phyloP scores from a whole-genome alignment of 2,329 filamentous ascomycete genomes.

The Arthroderma sp. region DNA sequence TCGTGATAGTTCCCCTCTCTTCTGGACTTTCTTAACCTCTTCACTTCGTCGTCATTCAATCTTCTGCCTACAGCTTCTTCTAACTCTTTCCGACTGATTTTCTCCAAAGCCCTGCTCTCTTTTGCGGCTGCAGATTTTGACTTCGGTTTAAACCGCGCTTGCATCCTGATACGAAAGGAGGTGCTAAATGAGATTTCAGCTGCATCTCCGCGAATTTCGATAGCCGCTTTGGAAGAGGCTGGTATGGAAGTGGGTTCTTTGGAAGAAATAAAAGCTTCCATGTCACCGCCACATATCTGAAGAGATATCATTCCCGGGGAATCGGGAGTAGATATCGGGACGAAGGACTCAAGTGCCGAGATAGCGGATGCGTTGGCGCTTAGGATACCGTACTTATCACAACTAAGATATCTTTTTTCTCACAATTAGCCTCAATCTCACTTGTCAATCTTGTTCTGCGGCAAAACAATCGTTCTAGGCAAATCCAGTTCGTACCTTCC shows the following conservation, averaged over 20 bases:
- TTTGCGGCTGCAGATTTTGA: conserved; percentile 55
- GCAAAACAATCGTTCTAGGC: background rate
- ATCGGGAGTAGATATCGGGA: conserved; percentile 49
- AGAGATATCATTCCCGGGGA: conserved; percentile 61
- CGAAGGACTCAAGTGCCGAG: conserved; percentile 70
- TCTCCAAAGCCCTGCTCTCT: conserved; percentile 71
- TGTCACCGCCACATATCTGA: conserved; percentile 47
- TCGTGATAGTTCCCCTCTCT: conserved; percentile 86
- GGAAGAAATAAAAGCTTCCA: conserved; percentile 57
- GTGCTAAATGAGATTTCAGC: conserved; percentile 56
- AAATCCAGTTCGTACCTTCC: conserved; percentile 47
- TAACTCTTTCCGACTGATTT: conserved; percentile 74
- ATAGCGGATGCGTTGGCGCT: conserved; percentile 70
- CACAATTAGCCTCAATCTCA: background rate
- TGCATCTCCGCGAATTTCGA: conserved; percentile 66
- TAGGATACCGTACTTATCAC: conserved; percentile 70
- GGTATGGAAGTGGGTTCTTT: conserved; percentile 39
- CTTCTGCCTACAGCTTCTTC: conserved; percentile 66
- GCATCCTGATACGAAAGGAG: conserved; percentile 75
- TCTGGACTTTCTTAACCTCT: conserved; percentile 66
- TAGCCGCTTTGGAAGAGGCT: conserved; percentile 37
- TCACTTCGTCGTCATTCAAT: conserved; percentile 76
- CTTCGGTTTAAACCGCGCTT: conserved; percentile 81
- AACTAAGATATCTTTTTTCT: conserved; percentile 59
- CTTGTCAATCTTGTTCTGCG: background rate